Evolutionary conservation across 495 filamentous ascomycete species (phyloP).

Genomic region (Corynascus novoguineensis): DNA sequence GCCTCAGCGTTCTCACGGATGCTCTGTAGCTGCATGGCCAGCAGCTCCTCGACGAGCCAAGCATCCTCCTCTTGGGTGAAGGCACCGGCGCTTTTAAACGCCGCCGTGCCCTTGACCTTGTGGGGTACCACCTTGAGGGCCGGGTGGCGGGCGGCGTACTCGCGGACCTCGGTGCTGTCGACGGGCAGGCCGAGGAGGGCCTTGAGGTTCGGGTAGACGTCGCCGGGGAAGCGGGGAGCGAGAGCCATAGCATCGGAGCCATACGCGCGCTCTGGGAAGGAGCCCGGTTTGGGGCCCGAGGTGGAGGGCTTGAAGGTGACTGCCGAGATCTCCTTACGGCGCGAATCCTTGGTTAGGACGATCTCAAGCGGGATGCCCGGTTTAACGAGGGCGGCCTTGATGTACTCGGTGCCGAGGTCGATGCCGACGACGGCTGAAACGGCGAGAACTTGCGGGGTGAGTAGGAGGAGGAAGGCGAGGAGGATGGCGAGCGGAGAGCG

Average conservation of each 20-base stretch:
- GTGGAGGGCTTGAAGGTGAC: constrained; percentile 85
- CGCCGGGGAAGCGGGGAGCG: constrained; percentile 78
- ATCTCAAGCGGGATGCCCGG: constrained; percentile 98
- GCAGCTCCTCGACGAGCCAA: constrained; percentile 84
- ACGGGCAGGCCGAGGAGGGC: constrained; percentile 68
- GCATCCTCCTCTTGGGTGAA: constrained; percentile 62
- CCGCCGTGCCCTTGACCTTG: constrained; percentile 62
- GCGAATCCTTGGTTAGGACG: constrained; percentile 96
- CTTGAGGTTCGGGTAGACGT: constrained; percentile 93
- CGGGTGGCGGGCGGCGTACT: constrained; percentile 68
- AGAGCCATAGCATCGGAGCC: constrained; percentile 87
- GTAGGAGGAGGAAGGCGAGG: constrained; percentile 44
- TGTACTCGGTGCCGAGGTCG: constrained; percentile 93
- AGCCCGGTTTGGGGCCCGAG: constrained; percentile 50
- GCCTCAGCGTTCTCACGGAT: constrained; percentile 80
- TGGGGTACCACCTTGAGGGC: constrained; percentile 53
- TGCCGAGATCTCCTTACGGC: constrained; percentile 88
- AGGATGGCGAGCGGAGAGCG: constrained; percentile 43
- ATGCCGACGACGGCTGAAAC: constrained; percentile 77
- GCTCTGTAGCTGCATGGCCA: constrained; percentile 94
- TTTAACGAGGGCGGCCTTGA: constrained; percentile 95
- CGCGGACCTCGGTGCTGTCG: constrained; percentile 55
- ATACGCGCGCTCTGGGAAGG: constrained; percentile 79
- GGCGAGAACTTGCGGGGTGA: constrained; percentile 47
- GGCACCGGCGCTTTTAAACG: constrained; percentile 64